These are phyloP conservation scores for Gossypium raimondii DNA, from an alignment of 345 rosid genomes.

Conservation along the genomic window DNA sequence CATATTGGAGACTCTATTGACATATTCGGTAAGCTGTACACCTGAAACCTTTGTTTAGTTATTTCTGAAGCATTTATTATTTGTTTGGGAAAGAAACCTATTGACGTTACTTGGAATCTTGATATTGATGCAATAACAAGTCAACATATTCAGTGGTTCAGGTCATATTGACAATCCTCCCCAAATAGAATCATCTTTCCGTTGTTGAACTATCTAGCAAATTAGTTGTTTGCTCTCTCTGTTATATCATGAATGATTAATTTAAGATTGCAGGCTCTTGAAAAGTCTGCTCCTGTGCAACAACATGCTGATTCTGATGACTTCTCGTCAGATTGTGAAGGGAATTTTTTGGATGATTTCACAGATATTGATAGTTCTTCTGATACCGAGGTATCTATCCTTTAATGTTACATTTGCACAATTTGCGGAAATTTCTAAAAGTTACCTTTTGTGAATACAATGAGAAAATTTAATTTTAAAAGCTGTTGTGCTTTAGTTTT, in stretches of 20 bases:
- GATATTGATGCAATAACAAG: neutral
- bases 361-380: constrained; percentile 41
- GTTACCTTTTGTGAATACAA: neutral
- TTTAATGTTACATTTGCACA: neutral
- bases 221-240: neutral
- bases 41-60: neutral
- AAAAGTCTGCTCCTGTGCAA: constrained; percentile 36
- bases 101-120: neutral
- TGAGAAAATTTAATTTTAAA: neutral
- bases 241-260: neutral
- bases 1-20: constrained; percentile 55
- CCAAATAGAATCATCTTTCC: constrained; percentile 2
- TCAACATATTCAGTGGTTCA: neutral
- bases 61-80: neutral
- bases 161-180: neutral
- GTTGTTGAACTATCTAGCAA: neutral
- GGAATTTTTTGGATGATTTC: constrained; percentile 43
- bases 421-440: neutral
- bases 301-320: constrained; percentile 36
- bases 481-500: neutral
- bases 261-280: constrained; percentile 44
- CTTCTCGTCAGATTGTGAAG: constrained; percentile 46
- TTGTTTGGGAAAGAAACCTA: neutral
- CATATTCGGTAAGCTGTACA: constrained; percentile 37
- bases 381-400: constrained; percentile 56